Percentiles rank a stretch among this genome's conserved stretches.
Evolutionary conservation across 1,284 basidiomycete genomes (phyloP).

Genomic region (Earliella scabrosa): DNA sequence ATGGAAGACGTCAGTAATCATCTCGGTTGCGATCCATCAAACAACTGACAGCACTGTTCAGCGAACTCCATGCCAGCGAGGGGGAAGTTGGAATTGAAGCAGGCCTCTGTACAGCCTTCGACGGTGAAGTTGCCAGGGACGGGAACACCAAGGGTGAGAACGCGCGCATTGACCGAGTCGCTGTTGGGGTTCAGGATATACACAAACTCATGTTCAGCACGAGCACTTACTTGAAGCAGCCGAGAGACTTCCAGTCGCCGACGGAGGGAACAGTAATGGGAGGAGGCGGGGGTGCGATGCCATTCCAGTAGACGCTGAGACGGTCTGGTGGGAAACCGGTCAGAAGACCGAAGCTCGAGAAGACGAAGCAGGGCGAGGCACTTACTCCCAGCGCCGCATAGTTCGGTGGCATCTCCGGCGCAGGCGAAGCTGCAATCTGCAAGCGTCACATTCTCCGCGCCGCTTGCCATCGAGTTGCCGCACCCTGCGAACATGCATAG

Average conservation of each 20-base stretch:
- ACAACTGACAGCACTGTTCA: slow-evolving; percentile 50
- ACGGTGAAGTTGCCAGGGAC: slow-evolving; percentile 55
- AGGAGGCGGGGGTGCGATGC: slow-evolving; percentile 53
- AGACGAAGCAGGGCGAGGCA: not conserved
- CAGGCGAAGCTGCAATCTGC: slow-evolving; percentile 68
- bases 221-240: slow-evolving; percentile 61
- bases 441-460: slow-evolving; percentile 46
- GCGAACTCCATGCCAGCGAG: slow-evolving; percentile 57
- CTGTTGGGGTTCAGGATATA: slow-evolving; percentile 34
- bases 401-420: slow-evolving; percentile 58
- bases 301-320: slow-evolving; percentile 70
- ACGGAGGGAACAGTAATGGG: slow-evolving; percentile 53
- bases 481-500: slow-evolving; percentile 50
- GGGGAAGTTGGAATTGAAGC: slow-evolving; percentile 62
- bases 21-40: not conserved
- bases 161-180: slow-evolving; percentile 52
- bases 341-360: slow-evolving; percentile 5
- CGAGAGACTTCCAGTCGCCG: slow-evolving; percentile 65
- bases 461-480: slow-evolving; percentile 55
- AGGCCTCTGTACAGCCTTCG: slow-evolving; percentile 63
- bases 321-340: slow-evolving; percentile 35
- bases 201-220: not conserved
- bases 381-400: slow-evolving; percentile 56
- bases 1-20: slow-evolving; percentile 3
- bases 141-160: slow-evolving; percentile 47